Evolutionary conservation across 768 basidiomycete species (phyloP).

Genomic region (Mrakia gelida): DNA sequence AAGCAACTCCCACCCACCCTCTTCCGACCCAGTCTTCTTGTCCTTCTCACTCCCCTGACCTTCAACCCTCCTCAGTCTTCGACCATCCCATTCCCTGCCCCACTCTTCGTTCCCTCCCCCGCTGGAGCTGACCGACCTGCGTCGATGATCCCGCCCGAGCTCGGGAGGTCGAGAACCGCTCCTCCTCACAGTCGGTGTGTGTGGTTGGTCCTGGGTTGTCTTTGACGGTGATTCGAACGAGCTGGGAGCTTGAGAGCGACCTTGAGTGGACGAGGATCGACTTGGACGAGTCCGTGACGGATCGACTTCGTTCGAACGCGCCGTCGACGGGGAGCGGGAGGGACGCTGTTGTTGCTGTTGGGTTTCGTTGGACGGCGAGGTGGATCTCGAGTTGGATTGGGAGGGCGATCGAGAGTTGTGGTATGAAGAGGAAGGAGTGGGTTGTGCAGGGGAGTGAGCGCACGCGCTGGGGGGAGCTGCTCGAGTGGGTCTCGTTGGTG

Average conservation of each 20-base stretch:
- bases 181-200: background rate
- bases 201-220: background rate
- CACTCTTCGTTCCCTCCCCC: background rate
- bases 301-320: too few relatives aligned
- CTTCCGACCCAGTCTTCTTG: background rate
- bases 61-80: background rate
- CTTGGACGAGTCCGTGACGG: background rate
- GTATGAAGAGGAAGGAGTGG: background rate
- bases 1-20: constrained; percentile 4
- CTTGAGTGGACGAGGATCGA: background rate
- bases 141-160: background rate
- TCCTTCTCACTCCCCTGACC: background rate
- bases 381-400: background rate
- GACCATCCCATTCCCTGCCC: background rate
- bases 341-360: background rate
- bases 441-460: background rate
- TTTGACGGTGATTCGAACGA: background rate
- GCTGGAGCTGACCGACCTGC: background rate
- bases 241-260: background rate
- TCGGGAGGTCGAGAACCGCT: background rate
- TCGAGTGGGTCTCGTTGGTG: background rate
- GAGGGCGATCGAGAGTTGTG: background rate
- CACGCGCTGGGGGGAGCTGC: background rate
- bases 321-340: background rate
- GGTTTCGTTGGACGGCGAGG: too few relatives aligned